Conservation (phyloP, 176 grass and related monocot species). For the Aegilops tauschii region DNA sequence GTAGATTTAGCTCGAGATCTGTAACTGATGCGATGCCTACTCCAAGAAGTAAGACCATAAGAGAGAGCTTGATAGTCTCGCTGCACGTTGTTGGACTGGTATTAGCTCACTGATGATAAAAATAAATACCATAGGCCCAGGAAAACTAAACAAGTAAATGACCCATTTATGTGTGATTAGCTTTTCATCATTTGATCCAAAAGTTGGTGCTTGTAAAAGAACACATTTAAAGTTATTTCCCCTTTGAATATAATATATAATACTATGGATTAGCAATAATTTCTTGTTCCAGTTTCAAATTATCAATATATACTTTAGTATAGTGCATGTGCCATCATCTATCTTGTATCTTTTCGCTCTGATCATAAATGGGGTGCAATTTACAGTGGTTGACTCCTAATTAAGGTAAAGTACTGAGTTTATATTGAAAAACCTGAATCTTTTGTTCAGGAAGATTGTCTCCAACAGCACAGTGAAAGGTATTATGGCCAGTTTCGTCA, state of each 20-base stretch:
- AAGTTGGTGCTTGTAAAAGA: slow-evolving; percentile 1
- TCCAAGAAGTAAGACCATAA: slow-evolving; percentile 90
- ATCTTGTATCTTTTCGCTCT: slow-evolving; percentile 34
- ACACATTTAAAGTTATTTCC: not conserved
- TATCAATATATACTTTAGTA: slow-evolving; percentile 18
- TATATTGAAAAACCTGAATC: slow-evolving; percentile 74
- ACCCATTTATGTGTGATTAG: not conserved
- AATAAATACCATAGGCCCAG: slow-evolving; percentile 8
- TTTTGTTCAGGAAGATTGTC: slow-evolving; percentile 91
- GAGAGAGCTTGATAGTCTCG: slow-evolving; percentile 83
- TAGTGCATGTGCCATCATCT: not conserved
- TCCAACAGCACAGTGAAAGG: slow-evolving; percentile 97
- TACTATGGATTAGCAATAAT: not conserved
- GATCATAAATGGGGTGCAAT: not conserved
- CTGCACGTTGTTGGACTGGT: slow-evolving; percentile 55
- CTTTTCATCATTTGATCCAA: slow-evolving; percentile 18
- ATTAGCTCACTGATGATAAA: slow-evolving; percentile 29
- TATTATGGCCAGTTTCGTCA: slow-evolving; percentile 99
- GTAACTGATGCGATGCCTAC: slow-evolving; percentile 96
- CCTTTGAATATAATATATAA: slow-evolving; percentile 15
- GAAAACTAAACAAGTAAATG: not conserved
- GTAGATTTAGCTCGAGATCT: slow-evolving; percentile 93
- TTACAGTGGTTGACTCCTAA: slow-evolving; percentile 7
- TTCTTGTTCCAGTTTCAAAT: not conserved
- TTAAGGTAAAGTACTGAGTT: slow-evolving; percentile 22